These are phyloP conservation scores for Candida coleopterorum DNA, from an alignment of 805 yeast genomes.

Conservation along the genomic window DNA sequence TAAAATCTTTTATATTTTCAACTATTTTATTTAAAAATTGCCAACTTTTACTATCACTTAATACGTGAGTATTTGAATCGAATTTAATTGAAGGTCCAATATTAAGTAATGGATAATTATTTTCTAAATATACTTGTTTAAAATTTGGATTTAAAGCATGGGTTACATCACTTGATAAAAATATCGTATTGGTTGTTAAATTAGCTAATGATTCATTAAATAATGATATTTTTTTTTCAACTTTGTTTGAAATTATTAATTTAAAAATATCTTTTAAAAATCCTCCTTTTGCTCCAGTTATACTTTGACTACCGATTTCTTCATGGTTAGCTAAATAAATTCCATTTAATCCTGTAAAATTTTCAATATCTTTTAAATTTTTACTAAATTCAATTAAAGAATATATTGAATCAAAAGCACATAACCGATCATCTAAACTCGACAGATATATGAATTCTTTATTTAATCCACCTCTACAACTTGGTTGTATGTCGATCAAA, in stretches of 20 bases:
- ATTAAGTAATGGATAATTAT: conserved; percentile 35
- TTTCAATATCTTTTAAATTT: conserved; percentile 12
- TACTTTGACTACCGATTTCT: conserved; percentile 36
- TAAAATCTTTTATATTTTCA: conserved; percentile 10
- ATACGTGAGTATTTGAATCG: conserved; percentile 34
- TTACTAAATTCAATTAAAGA: conserved; percentile 24
- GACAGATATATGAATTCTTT: conserved; percentile 36
- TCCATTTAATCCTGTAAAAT: conserved; percentile 24
- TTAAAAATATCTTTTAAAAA: conserved; percentile 16
- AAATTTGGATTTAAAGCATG: conserved; percentile 42
- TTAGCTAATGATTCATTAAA: conserved; percentile 7
- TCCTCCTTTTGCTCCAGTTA: conserved; percentile 38
- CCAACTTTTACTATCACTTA: conserved; percentile 31
- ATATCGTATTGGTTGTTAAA: conserved; percentile 23
- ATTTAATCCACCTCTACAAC: conserved; percentile 32
- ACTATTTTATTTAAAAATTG: conserved; percentile 23
- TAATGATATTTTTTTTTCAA: too few relatives aligned
- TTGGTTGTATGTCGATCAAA: conserved; percentile 31
- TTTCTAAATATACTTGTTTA: conserved; percentile 23
- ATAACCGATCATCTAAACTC: conserved; percentile 38
- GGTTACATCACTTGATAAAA: conserved; percentile 41
- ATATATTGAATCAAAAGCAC: conserved; percentile 34
- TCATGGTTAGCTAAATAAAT: conserved; percentile 37
- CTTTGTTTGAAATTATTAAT: conserved; percentile 2
- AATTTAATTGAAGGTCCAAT: conserved; percentile 33